Evolutionary conservation across 768 basidiomycete genomes (phyloP), one percentile per base, ranked within the genome.

Genomic region (Mycena capillaripes): DNA sequence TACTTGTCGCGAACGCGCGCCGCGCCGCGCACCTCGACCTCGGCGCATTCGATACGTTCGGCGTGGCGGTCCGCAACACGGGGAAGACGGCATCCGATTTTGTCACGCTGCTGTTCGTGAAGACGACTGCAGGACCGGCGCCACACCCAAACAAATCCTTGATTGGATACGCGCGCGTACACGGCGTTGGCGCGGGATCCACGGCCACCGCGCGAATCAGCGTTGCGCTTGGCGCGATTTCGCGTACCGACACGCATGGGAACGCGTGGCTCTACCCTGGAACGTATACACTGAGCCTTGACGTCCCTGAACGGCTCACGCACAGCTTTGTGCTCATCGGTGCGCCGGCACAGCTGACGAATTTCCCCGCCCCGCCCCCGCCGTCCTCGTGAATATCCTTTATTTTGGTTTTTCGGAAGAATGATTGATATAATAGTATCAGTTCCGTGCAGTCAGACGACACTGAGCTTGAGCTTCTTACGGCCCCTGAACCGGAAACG

Each of bases 131-230:
- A 12, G 89, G 89, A 3, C 88, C 89, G 4, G 75, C 85, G 16
- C 89, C 89, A 0, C 82, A 82, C 55, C 89, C 89, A 27, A 88
- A 87, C 68, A 90, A 90, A 77, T 78, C 84, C 58, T 85, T 90
- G 50, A 81, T 88, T 12, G 80, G 86, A 0, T 91, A 89, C 76
- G 79, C 84, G 8, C 87, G 89, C 21, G 70, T 72, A 27, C 70
- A 69, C 40, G 16, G 44, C 52, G 74, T 75, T 2, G 29, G 63
- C 10, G 61, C 70, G 17, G 70, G 70, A 12, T 30, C 44, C 1
- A 63, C 58, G 9, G 74, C 74, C 17, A 69, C 53, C 2, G 70
- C 70, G n/a, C 57, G 57, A 27, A 71, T 75, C 36, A 64, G 63
- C 21, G 74, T 75, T 27, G 23, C 62, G 21, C 48, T 75, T 34